Percentiles rank a stretch among this genome's conserved stretches.
Evolutionary conservation across 805 yeast genomes (phyloP).

Genomic region (Torulaspora quercuum): DNA sequence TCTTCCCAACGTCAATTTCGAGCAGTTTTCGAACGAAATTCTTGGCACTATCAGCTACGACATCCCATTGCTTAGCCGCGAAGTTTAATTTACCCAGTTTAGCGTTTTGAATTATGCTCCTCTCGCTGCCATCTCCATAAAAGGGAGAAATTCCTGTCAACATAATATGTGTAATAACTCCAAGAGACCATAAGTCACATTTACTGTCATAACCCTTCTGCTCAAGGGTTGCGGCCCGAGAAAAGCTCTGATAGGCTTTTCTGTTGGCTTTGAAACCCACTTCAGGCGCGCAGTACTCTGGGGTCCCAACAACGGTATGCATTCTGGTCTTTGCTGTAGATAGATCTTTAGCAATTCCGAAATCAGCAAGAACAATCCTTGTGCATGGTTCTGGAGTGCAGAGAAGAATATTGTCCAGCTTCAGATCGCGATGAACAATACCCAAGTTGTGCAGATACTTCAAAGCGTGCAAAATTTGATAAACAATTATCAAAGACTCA

Average conservation of each 20-base stretch:
- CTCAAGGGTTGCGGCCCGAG: constrained; percentile 28
- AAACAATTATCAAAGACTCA: constrained; percentile 51
- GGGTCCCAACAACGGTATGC: constrained; percentile 57
- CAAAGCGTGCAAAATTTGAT: constrained; percentile 55
- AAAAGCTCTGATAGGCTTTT: constrained; percentile 27
- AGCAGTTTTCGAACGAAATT: constrained; percentile 44
- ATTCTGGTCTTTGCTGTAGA: constrained; percentile 38
- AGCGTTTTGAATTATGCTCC: constrained; percentile 42
- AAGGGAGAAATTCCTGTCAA: constrained; percentile 65
- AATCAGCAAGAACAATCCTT: constrained; percentile 60
- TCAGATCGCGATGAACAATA: constrained; percentile 64
- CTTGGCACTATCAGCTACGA: constrained; percentile 43
- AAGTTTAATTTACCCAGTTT: constrained; percentile 42
- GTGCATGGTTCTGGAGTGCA: constrained; percentile 52
- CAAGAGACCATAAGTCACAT: constrained; percentile 71
- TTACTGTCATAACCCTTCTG: constrained; percentile 48
- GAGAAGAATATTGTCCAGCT: constrained; percentile 60
- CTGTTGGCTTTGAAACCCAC: constrained; percentile 46
- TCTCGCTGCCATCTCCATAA: constrained; percentile 45
- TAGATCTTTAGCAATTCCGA: constrained; percentile 51
- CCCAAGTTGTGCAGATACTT: constrained; percentile 51
- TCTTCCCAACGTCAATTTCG: constrained; percentile 36
- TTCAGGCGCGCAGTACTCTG: constrained; percentile 73
- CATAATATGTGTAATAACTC: constrained; percentile 56
- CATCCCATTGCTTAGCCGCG: constrained; percentile 41